These are phyloP conservation scores for Fusarium armeniacum DNA, from an alignment of 2,329 filamentous ascomycete genomes.

Conservation along the genomic window DNA sequence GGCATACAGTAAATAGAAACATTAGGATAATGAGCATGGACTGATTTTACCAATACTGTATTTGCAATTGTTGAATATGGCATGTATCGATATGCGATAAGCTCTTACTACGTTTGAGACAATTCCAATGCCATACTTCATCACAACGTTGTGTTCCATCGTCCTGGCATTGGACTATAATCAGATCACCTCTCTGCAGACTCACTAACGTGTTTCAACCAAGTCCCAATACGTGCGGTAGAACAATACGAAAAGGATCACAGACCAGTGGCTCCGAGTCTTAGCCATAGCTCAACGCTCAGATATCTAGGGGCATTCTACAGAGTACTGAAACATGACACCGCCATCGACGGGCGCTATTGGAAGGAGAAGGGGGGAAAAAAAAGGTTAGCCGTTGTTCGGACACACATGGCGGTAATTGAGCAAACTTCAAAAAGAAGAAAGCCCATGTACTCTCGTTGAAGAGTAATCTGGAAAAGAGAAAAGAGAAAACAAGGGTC, in stretches of 20 bases:
- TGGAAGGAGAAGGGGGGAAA: not conserved
- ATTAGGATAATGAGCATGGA: not conserved
- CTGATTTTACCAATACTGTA: not conserved
- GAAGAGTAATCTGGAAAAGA: not conserved
- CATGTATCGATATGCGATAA: constrained; percentile 21
- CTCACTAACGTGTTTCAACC: constrained; percentile 28
- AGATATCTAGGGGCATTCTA: constrained; percentile 30
- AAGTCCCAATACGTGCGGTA: constrained; percentile 2
- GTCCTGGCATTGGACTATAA: constrained; percentile 11
- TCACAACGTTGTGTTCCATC: constrained; percentile 8
- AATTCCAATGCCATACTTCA: not conserved
- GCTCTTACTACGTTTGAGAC: constrained; percentile 17
- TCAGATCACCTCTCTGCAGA: constrained; percentile 19
- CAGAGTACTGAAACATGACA: constrained; percentile 39
- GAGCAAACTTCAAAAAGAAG: constrained; percentile 5
- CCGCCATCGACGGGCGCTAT: constrained; percentile 24
- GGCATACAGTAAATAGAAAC: not conserved
- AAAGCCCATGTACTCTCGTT: constrained; percentile 12
- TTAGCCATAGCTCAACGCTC: constrained; percentile 29
- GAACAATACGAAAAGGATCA: constrained; percentile 2
- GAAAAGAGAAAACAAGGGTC: constrained; percentile 19
- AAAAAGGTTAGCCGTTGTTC: not conserved
- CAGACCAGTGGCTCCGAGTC: constrained; percentile 13
- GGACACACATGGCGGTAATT: constrained; percentile 6
- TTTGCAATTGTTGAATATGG: not conserved